Conservation (phyloP, 1,139 yeast species). For the Taphrina communis region DNA sequence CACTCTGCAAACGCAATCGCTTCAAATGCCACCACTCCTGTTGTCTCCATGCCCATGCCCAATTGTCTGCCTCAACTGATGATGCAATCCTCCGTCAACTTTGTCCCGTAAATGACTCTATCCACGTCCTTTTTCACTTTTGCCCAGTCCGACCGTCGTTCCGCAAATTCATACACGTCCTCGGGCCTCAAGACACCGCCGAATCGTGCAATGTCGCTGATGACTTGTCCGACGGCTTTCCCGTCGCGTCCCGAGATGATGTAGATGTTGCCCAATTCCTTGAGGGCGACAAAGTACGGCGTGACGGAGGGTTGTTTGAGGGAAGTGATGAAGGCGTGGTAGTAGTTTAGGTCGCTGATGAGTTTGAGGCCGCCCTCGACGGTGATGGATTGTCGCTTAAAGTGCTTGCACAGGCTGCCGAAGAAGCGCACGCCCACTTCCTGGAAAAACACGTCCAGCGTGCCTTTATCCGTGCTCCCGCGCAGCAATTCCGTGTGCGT, state of each 20-base stretch:
- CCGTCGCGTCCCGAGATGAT: slow-evolving; percentile 77
- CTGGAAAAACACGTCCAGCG: slow-evolving; percentile 90
- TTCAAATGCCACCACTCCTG: no score
- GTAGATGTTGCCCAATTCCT: slow-evolving; percentile 81
- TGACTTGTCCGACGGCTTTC: slow-evolving; percentile 80
- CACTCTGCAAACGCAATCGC: no score
- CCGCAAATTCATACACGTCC: slow-evolving; percentile 90
- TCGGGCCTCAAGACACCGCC: slow-evolving; percentile 91
- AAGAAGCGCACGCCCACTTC: slow-evolving; percentile 90
- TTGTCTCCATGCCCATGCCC: no score
- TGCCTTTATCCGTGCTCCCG: slow-evolving; percentile 85
- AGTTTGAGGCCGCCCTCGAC: slow-evolving; percentile 81
- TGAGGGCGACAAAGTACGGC: slow-evolving; percentile 79
- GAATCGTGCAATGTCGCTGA: slow-evolving; percentile 82
- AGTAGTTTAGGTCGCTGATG: slow-evolving; percentile 63
- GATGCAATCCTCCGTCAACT: slow-evolving; percentile 28
- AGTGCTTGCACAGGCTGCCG: slow-evolving; percentile 72
- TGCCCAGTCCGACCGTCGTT: slow-evolving; percentile 85
- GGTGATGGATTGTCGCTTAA: slow-evolving; percentile 72
- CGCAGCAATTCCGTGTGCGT: slow-evolving; percentile 77
- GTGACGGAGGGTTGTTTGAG: slow-evolving; percentile 71
- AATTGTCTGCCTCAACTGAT: not conserved
- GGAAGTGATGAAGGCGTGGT: slow-evolving; percentile 71
- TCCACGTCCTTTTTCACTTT: slow-evolving; percentile 79
- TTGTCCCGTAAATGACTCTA: slow-evolving; percentile 83